phyloP scores from a whole-genome alignment of 1,284 basidiomycete species.

The Ustilago cynodontis region DNA sequence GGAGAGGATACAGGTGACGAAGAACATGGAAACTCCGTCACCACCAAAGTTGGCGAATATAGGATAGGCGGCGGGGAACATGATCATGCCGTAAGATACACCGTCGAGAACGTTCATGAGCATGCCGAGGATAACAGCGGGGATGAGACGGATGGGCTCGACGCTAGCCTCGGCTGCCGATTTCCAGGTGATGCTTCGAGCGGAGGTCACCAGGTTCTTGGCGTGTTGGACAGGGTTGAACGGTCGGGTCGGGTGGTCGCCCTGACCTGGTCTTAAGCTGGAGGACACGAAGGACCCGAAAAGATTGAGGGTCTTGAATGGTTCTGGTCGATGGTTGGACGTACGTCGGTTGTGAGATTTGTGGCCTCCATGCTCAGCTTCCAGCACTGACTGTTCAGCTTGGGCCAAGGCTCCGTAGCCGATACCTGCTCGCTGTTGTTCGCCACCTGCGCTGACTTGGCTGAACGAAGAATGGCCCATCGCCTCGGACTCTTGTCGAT shows the following conservation, averaged over 20 bases:
- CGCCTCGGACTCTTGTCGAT: slow-evolving; percentile 33
- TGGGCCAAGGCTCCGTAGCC: slow-evolving; percentile 62
- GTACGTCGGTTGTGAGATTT: slow-evolving; percentile 20
- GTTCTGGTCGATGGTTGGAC: slow-evolving; percentile 38
- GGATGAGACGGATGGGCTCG: slow-evolving; percentile 71
- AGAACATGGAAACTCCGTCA: slow-evolving; percentile 85
- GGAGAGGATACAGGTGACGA: slow-evolving; percentile 76
- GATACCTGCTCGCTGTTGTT: slow-evolving; percentile 44
- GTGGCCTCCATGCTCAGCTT: slow-evolving; percentile 22
- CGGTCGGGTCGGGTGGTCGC: slow-evolving; percentile 14
- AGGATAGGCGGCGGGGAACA: slow-evolving; percentile 81
- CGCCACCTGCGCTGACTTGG: slow-evolving; percentile 32
- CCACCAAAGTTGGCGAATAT: slow-evolving; percentile 86
- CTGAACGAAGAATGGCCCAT: slow-evolving; percentile 36
- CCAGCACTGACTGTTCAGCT: slow-evolving; percentile 47
- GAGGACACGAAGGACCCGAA: slow-evolving; percentile 44
- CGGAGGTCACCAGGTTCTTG: slow-evolving; percentile 21
- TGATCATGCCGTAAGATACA: slow-evolving; percentile 82
- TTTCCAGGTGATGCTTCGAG: slow-evolving; percentile 50
- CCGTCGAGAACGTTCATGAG: slow-evolving; percentile 94
- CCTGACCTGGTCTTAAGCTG: slow-evolving; percentile 38
- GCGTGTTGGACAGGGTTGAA: slow-evolving; percentile 22
- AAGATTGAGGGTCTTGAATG: slow-evolving; percentile 30
- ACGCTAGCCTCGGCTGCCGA: slow-evolving; percentile 48
- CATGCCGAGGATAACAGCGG: slow-evolving; percentile 86